A percentile compares a stretch with the other conserved stretches of the same genome.
These are phyloP conservation scores for Macrophomina tecta DNA, from an alignment of 2,329 filamentous ascomycete species.

Conservation along the genomic window DNA sequence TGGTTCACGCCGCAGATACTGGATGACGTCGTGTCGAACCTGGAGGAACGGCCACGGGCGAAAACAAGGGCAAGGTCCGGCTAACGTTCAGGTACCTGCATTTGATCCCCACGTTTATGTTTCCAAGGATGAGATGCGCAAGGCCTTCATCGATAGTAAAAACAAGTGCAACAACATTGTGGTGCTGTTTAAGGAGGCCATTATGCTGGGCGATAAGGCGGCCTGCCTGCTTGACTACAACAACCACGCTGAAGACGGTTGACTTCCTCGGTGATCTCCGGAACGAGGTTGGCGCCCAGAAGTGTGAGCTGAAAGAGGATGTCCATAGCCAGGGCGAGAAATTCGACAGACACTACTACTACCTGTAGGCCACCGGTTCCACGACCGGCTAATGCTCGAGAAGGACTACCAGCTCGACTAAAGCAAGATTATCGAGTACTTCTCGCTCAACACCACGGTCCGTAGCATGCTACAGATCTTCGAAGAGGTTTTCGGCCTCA, in stretches of 20 bases:
- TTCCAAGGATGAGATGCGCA: constrained; percentile 70
- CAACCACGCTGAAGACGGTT: constrained; percentile 77
- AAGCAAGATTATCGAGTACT: constrained; percentile 81
- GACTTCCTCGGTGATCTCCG: constrained; percentile 76
- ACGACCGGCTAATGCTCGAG: constrained; percentile 80
- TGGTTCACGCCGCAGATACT: constrained; percentile 79
- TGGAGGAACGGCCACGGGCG: constrained; percentile 75
- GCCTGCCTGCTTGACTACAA: constrained; percentile 78
- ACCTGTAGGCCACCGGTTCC: constrained; percentile 81
- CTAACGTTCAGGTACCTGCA: constrained; percentile 86
- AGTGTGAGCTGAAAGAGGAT: constrained; percentile 77
- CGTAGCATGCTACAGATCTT: constrained; percentile 83
- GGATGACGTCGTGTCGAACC: constrained; percentile 66
- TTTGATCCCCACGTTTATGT: constrained; percentile 78
- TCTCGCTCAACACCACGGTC: constrained; percentile 76
- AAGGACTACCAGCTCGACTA: constrained; percentile 81
- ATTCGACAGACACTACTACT: constrained; percentile 71
- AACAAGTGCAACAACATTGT: constrained; percentile 82
- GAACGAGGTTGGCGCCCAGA: constrained; percentile 67
- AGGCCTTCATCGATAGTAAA: constrained; percentile 76
- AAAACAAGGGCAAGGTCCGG: constrained; percentile 71
- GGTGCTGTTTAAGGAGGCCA: constrained; percentile 74
- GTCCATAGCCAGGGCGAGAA: constrained; percentile 61
- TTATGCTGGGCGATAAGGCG: constrained; percentile 77
- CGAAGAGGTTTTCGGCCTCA: constrained; percentile 79